A percentile compares a stretch with the other conserved stretches of the same genome.
These are phyloP conservation scores for Pistacia atlantica DNA, from an alignment of 345 rosid species.

Conservation along the genomic window DNA sequence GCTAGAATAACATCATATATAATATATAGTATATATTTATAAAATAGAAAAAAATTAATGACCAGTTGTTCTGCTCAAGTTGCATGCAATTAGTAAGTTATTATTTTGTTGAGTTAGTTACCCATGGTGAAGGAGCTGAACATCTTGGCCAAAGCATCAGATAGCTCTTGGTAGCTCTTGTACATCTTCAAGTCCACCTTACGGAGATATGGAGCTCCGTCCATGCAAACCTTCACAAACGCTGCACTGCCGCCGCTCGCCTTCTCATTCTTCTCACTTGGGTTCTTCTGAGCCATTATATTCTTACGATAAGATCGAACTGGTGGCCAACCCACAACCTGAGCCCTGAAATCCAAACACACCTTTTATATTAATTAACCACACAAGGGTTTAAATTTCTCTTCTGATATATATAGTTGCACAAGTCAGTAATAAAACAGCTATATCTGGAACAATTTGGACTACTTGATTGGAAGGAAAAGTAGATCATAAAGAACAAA, in stretches of 20 bases:
- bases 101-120: slow-evolving; percentile 24
- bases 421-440: too few relatives aligned
- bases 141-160: slow-evolving; percentile 90
- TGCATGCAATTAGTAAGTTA: not conserved
- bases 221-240: slow-evolving; percentile 95
- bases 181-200: slow-evolving; percentile 95
- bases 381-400: too few relatives aligned
- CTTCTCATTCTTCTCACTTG: slow-evolving; percentile 32
- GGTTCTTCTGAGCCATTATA: slow-evolving; percentile 69
- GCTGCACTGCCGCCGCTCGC: slow-evolving; percentile 48
- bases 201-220: slow-evolving; percentile 94
- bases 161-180: slow-evolving; percentile 79
- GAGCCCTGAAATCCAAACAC: slow-evolving; percentile 49
- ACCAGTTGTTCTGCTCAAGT: not conserved
- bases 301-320: slow-evolving; percentile 91
- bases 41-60: too few relatives aligned
- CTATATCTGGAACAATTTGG: too few relatives aligned
- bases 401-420: too few relatives aligned
- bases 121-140: slow-evolving; percentile 98
- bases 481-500: not conserved
- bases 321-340: slow-evolving; percentile 98
- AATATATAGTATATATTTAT: too few relatives aligned
- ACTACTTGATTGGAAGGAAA: too few relatives aligned
- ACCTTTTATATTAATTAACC: too few relatives aligned
- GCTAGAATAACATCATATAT: too few relatives aligned